Percentiles rank a stretch among this genome's conserved stretches.
These are phyloP conservation scores for Aspergillus sp. DNA, from an alignment of 2,329 filamentous ascomycete genomes.

Conservation along the genomic window DNA sequence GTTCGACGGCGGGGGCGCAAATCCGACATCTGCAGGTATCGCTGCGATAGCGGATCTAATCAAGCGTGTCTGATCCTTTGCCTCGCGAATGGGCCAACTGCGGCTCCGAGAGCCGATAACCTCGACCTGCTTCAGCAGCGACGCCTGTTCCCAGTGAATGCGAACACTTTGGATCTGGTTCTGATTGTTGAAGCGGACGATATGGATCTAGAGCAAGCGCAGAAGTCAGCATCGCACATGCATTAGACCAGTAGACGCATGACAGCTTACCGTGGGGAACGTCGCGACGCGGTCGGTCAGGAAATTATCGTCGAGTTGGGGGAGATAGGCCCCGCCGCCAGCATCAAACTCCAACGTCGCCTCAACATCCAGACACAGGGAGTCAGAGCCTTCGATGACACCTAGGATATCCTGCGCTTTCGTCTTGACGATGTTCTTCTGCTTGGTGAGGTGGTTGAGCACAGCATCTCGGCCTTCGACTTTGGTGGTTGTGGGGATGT, in stretches of 20 bases:
- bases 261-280: slow-evolving; percentile 68
- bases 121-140: slow-evolving; percentile 85
- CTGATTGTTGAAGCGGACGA: slow-evolving; percentile 72
- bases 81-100: slow-evolving; percentile 92
- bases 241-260: too few species aligned
- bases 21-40: slow-evolving; percentile 8
- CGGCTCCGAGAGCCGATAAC: slow-evolving; percentile 83
- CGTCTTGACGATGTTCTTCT: slow-evolving; percentile 71
- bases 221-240: neutral
- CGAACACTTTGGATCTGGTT: slow-evolving; percentile 81
- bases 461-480: slow-evolving; percentile 67
- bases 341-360: slow-evolving; percentile 74
- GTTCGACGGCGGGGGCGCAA: slow-evolving; percentile 13
- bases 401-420: slow-evolving; percentile 71
- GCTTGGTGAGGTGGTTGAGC: slow-evolving; percentile 68
- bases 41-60: slow-evolving; percentile 51
- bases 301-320: slow-evolving; percentile 89
- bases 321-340: slow-evolving; percentile 79
- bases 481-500: slow-evolving; percentile 79
- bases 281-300: slow-evolving; percentile 72
- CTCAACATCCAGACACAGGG: slow-evolving; percentile 70
- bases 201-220: slow-evolving; percentile 59
- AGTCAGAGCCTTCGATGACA: slow-evolving; percentile 62
- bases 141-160: slow-evolving; percentile 90
- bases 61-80: slow-evolving; percentile 72